phyloP scores from a whole-genome alignment of 106 monocot species.

The Platanthera guangdongensis region DNA sequence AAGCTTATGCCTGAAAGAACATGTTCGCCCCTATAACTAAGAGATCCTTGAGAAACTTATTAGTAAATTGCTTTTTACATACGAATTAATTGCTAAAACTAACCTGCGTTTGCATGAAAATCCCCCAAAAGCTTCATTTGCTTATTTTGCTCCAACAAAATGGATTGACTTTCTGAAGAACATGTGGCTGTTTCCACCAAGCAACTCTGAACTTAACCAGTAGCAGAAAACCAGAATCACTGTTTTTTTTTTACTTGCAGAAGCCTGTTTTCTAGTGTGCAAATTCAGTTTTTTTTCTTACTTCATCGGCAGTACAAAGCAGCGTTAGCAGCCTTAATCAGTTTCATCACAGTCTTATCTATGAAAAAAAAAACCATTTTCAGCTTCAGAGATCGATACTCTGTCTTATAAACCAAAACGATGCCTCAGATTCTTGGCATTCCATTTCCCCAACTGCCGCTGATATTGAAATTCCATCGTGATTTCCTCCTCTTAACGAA shows the following conservation, averaged over 20 bases:
- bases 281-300: neutral
- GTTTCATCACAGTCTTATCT: neutral
- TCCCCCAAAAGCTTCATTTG: constrained; percentile 62
- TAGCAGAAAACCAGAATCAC: neutral
- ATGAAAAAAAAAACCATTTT: neutral
- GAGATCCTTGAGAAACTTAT: neutral
- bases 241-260: neutral
- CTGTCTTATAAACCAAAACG: neutral
- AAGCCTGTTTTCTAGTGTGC: neutral
- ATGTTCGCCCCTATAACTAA: neutral
- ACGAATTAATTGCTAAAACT: neutral
- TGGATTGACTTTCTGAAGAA: constrained; percentile 14
- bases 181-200: constrained; percentile 20
- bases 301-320: neutral
- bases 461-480: constrained; percentile 7
- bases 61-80: neutral
- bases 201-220: neutral
- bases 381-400: neutral
- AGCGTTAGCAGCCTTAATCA: neutral
- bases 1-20: neutral
- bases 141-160: constrained; percentile 37
- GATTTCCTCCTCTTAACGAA: neutral
- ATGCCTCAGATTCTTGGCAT: too few relatives aligned
- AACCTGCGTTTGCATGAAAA: constrained; percentile 38
- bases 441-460: neutral